Evolutionary conservation across 2,329 filamentous ascomycete genomes (phyloP), one percentile per base, ranked within the genome.

Genomic region (Cercospora berteroae): DNA sequence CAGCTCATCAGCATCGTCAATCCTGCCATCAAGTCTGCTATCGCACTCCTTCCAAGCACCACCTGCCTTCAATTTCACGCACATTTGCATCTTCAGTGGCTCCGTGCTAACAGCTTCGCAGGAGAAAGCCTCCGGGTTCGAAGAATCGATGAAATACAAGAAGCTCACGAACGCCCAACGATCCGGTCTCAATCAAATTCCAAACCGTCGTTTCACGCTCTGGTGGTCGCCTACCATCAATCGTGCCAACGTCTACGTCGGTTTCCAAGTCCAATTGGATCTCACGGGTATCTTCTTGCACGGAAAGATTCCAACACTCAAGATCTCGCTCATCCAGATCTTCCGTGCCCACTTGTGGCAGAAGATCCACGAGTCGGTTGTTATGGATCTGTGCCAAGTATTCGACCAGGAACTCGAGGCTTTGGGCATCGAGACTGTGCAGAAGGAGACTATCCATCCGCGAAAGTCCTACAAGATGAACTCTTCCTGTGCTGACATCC

Each of bases 381-480:
- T 97, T 36, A 99, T 99, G 95, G 95, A 99, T 84, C 81, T 99
- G 76, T 98, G 95, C 74, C 96, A 99, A 78, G 95, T 99, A 13
- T 97, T 99, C 74, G 95, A 99, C 73, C 94, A 98, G 77, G 95
- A 99, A 78, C 83, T 99, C 52, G 95, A 99, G 79, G 93, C 95
- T 33, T 84, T 99, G 4, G 94, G 94, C 39, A 97, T 99, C 67
- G 95, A 99, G 80, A 96, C 93, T 2, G 95, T 98, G 4, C 95
- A 99, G 78, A 99, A 99, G 81, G 95, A 99, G 83, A 98, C 95
- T 0, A 99, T 99, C 67, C 95, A 99, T 83, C 95, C 95, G 62
- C 88, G 95, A 87, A 99, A 99, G 82, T 97, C 93, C 4, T 99
- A 99, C 88, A 99, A 99, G 88, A 99, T 99, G 95, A 99, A 99